These are phyloP conservation scores for Prunus padus DNA, from an alignment of 306 rosid genomes.

Conservation along the genomic window DNA sequence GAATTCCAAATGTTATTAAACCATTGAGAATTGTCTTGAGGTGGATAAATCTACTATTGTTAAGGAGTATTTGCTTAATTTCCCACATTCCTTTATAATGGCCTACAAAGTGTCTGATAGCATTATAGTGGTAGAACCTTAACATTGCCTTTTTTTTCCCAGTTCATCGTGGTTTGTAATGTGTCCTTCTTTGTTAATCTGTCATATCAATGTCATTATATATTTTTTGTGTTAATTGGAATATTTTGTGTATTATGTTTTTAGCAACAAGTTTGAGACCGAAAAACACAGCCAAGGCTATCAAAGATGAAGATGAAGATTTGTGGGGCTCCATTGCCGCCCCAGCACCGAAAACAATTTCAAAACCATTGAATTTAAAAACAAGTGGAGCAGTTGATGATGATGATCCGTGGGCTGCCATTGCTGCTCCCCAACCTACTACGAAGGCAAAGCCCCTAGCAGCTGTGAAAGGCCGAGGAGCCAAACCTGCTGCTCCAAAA, in stretches of 20 bases:
- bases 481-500: slow-evolving; percentile 71
- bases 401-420: slow-evolving; percentile 97
- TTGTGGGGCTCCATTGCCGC: slow-evolving; percentile 95
- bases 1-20: neutral
- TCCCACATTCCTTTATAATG: neutral
- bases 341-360: slow-evolving; percentile 70
- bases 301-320: slow-evolving; percentile 68
- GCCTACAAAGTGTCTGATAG: neutral
- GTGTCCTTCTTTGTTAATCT: neutral
- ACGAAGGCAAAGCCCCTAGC: slow-evolving; percentile 78
- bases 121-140: neutral
- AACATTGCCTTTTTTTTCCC: neutral
- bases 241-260: neutral
- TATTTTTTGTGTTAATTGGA: slow-evolving; percentile 8
- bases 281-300: slow-evolving; percentile 47
- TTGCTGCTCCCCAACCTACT: slow-evolving; percentile 92
- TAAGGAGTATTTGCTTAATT: neutral
- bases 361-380: slow-evolving; percentile 60
- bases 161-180: neutral
- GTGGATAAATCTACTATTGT: neutral
- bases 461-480: slow-evolving; percentile 70
- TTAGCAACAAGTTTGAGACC: slow-evolving; percentile 56
- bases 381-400: slow-evolving; percentile 40
- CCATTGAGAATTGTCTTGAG: neutral
- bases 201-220: neutral